Conservation (phyloP, 345 rosid species). For the Linum tenue region DNA sequence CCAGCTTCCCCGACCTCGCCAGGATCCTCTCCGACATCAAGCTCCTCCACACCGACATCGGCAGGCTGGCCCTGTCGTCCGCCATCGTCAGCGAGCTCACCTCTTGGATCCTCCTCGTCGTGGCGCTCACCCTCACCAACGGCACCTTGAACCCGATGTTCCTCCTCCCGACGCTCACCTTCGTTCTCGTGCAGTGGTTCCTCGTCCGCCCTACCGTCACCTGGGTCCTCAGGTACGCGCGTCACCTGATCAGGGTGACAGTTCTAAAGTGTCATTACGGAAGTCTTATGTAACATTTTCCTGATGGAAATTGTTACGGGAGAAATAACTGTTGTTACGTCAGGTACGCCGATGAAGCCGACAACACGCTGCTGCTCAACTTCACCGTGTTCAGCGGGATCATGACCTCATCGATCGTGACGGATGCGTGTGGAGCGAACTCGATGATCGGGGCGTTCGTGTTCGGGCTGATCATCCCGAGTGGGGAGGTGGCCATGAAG, state of each 20-base stretch:
- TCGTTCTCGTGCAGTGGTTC: conserved; percentile 9
- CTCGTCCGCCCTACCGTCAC: conserved; percentile 15
- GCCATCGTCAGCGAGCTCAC: conserved; percentile 16
- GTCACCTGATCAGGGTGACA: too few species aligned
- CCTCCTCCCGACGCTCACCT: background rate
- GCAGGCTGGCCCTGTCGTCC: conserved; percentile 13
- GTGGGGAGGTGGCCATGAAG: conserved; percentile 19
- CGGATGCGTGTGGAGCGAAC: conserved; percentile 30
- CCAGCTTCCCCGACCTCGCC: too few species aligned
- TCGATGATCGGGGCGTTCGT: conserved; percentile 11
- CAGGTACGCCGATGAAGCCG: background rate
- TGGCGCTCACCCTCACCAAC: background rate
- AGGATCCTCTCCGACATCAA: too few species aligned
- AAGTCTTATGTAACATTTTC: too few species aligned
- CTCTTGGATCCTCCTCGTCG: conserved; percentile 18
- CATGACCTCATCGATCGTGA: conserved; percentile 19
- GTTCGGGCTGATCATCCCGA: conserved; percentile 36
- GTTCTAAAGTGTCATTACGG: too few species aligned
- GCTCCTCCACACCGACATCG: too few species aligned
- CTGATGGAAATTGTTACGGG: too few species aligned
- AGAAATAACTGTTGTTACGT: too few species aligned
- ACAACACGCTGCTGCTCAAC: background rate
- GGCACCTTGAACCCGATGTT: background rate
- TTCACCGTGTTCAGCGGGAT: conserved; percentile 14
- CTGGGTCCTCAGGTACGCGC: background rate